A percentile compares a stretch with the other conserved stretches of the same genome.
Conservation (phyloP, 306 rosid genomes). For the Citrullus amarus region DNA sequence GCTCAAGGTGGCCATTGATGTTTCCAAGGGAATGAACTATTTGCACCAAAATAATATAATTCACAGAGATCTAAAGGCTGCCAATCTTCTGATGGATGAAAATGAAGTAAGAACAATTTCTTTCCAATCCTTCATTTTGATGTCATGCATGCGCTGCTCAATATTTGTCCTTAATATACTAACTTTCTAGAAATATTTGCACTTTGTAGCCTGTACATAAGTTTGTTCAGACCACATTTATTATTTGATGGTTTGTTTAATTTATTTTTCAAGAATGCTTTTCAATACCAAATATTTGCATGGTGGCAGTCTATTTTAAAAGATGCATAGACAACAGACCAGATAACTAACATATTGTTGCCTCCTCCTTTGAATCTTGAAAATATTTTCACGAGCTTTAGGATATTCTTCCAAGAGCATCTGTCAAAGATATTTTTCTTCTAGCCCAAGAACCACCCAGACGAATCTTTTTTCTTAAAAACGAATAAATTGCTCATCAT, state of each 20-base stretch:
- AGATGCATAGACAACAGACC: no score
- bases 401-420: no score
- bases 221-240: neutral
- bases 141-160: neutral
- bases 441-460: no score
- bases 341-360: no score
- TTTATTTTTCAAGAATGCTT: neutral
- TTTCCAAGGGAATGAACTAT: constrained; percentile 95
- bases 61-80: constrained; percentile 92
- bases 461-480: no score
- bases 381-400: no score
- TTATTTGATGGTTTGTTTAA: neutral
- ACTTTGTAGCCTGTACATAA: neutral
- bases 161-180: neutral
- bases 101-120: constrained; percentile 45
- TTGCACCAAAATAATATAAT: constrained; percentile 92
- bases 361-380: no score
- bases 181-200: neutral
- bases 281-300: neutral
- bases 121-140: neutral
- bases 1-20: constrained; percentile 79
- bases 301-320: neutral
- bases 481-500: no score
- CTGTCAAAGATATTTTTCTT: no score
- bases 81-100: constrained; percentile 98